Base-by-base conservation (phyloP, 2,329 filamentous ascomycete species). In the Ploettnerulaceae sp. region DNA sequence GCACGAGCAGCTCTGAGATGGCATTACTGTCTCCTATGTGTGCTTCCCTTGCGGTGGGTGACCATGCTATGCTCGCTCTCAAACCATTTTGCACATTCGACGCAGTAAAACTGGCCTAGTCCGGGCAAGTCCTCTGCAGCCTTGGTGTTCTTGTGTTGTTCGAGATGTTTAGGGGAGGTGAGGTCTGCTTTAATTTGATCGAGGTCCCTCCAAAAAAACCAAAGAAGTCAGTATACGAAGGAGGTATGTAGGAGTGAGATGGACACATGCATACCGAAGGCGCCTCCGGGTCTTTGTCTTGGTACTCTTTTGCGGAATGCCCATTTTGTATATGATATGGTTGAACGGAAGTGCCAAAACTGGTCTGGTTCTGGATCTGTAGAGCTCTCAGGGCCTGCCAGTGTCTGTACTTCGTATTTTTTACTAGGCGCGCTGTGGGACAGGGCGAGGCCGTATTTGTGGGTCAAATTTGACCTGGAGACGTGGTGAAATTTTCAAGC, bases 71-170 rank as follows among this genome's bases (percentile, higher is more conserved):
- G 67, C 56, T 93, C 86, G 39, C 82, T 85, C 66, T 97, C 91
- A 66, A 94, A 97, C 84, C 88, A 97, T 71, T 95, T 97, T 53
- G 93, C 85, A 67, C 93, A 98, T 68, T 95, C 86, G 12, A 85
- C 74, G 67, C 93, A 98, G 68, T 96, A 97, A 65, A 83, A 83
- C 58, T 81, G 76, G 20, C 93, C 93, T 38, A 96, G 74, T 0
- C 82, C 91, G 3, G 93, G 93, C 26, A 96, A 75, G 61, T 97
- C 93, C 64, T 97, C 91, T 17, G 77, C 70, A 5, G 84, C 80
- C 64, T 95, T 94, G 33, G 82, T 79, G 39, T 81, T 77, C 64
- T 89, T 86, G 73, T 84, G 89, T 55, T 87, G 79, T 36, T 80
- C 71, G 25, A 98, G 79, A 63, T 97, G 90, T 65, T 83, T 86